Conservation (phyloP, 2,329 filamentous ascomycete species). For the Cladophialophora chaetospira region DNA sequence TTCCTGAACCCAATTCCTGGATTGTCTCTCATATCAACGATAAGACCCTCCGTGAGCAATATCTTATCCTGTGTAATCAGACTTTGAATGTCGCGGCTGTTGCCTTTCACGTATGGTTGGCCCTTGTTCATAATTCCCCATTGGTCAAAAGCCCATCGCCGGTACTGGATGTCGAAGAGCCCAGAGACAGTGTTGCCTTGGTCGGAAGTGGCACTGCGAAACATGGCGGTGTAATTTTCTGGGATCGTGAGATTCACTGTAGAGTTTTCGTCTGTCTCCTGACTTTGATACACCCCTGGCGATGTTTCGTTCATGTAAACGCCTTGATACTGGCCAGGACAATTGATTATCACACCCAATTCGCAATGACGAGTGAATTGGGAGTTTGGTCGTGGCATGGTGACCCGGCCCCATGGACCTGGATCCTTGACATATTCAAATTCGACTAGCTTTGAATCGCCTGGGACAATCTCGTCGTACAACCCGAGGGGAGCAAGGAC, state of each 20-base stretch:
- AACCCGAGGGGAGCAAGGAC: conserved; percentile 14
- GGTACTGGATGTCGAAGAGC: conserved; percentile 47
- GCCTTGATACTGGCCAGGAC: conserved; percentile 21
- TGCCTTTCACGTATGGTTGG: conserved; percentile 35
- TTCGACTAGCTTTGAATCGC: conserved; percentile 7
- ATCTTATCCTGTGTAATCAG: conserved; percentile 39
- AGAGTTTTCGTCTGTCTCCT: conserved; percentile 14
- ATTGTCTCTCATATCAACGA: conserved; percentile 39
- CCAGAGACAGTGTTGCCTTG: conserved; percentile 41
- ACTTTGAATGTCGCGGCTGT: conserved; percentile 36
- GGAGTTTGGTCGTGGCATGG: conserved; percentile 14
- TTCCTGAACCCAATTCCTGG: conserved; percentile 50
- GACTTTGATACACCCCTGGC: conserved; percentile 3
- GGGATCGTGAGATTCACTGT: conserved; percentile 16
- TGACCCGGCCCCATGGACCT: conserved; percentile 13
- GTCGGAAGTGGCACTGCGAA: conserved; percentile 15
- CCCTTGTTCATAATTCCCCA: conserved; percentile 38
- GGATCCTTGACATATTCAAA: conserved; percentile 17
- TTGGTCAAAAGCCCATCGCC: conserved; percentile 33
- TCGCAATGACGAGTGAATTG: conserved; percentile 15
- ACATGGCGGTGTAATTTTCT: conserved; percentile 16
- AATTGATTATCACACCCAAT: conserved; percentile 14
- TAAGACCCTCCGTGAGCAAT: conserved; percentile 40
- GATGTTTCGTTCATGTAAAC: conserved; percentile 20
- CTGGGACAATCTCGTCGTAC: conserved; percentile 9